A percentile compares a stretch with the other conserved stretches of the same genome.
Evolutionary conservation across 2,329 filamentous ascomycete genomes (phyloP).

Genomic region (Fonsecaea pugnacius): DNA sequence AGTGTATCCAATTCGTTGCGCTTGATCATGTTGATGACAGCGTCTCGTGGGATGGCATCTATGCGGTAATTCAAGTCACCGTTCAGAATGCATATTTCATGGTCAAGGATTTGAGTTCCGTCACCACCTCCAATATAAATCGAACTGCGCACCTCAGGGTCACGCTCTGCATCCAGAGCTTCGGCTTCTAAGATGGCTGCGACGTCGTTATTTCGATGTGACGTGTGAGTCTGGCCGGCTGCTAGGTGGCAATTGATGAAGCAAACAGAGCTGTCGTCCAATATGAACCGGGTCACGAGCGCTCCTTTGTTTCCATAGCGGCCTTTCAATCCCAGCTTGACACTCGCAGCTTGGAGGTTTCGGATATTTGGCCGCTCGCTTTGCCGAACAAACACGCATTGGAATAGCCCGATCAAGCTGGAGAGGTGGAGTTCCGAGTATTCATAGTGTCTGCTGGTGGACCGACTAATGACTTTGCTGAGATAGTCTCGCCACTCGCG

Average conservation of each 20-base stretch:
- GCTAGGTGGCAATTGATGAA: constrained; percentile 98
- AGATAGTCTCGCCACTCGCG: constrained; percentile 95
- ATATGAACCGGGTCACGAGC: constrained; percentile 83
- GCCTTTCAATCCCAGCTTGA: constrained; percentile 96
- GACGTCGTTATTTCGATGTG: constrained; percentile 88
- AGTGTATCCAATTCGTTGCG: constrained; percentile 81
- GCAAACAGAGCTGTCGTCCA: constrained; percentile 93
- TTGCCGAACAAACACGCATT: constrained; percentile 90
- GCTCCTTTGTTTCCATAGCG: constrained; percentile 96
- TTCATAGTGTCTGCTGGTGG: constrained; percentile 73
- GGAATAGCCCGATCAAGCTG: constrained; percentile 91
- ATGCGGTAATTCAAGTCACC: constrained; percentile 98
- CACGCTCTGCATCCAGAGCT: constrained; percentile 73
- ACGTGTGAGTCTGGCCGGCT: constrained; percentile 87
- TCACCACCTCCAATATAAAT: constrained; percentile 91
- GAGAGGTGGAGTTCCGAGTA: constrained; percentile 88
- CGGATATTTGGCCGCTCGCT: constrained; percentile 75
- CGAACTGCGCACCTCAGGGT: constrained; percentile 70
- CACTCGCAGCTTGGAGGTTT: constrained; percentile 76
- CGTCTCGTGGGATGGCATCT: constrained; percentile 93
- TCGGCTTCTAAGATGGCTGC: constrained; percentile 83
- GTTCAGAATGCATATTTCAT: constrained; percentile 96
- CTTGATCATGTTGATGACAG: constrained; percentile 83
- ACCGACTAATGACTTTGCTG: constrained; percentile 78
- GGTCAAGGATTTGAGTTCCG: constrained; percentile 90